Conservation (phyloP, 257 asterid genomes). For the Solanum microdontum region DNA sequence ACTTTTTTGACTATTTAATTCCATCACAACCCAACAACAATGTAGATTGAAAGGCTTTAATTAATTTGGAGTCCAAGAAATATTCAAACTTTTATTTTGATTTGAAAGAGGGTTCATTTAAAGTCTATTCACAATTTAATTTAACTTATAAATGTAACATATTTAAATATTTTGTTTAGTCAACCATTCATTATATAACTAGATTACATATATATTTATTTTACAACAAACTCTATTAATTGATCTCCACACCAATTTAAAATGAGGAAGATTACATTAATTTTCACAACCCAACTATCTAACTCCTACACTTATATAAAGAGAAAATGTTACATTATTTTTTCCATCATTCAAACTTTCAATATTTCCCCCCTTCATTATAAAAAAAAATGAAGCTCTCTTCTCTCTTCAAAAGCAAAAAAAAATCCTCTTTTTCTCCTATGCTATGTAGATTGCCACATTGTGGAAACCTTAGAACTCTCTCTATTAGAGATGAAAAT, state of each 20-base stretch:
- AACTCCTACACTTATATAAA: not conserved
- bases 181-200: not conserved
- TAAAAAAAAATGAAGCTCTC: constrained; percentile 31
- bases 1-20: too few species aligned
- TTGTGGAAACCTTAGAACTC: constrained; percentile 29
- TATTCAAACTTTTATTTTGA: not conserved
- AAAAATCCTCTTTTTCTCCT: constrained; percentile 1
- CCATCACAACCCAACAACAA: not conserved
- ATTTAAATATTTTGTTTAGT: not conserved
- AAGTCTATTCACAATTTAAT: not conserved
- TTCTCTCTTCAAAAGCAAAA: constrained; percentile 27
- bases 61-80: too few species aligned
- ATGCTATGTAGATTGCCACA: constrained; percentile 39
- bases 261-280: not conserved
- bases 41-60: not conserved
- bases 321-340: not conserved
- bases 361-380: not conserved
- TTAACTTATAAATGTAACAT: not conserved
- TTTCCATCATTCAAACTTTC: not conserved
- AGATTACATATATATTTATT: not conserved
- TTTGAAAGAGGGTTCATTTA: not conserved
- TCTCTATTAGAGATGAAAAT: constrained; percentile 28
- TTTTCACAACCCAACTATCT: not conserved
- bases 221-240: not conserved
- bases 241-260: not conserved